A percentile compares a stretch with the other conserved stretches of the same genome.
phyloP scores from a whole-genome alignment of 805 yeast genomes.

The Komagataella mondaviorum region DNA sequence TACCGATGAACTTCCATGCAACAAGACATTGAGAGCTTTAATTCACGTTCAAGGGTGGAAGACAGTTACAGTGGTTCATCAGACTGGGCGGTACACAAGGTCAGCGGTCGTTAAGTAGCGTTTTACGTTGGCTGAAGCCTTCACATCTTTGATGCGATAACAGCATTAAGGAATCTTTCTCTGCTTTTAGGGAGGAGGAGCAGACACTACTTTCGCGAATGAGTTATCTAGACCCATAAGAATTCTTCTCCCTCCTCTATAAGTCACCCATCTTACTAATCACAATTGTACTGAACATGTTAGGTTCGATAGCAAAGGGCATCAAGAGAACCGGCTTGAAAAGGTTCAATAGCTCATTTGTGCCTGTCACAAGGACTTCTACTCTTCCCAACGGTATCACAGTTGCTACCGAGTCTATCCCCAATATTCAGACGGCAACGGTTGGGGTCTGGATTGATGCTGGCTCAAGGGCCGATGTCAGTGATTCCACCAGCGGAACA shows the following conservation, averaged over 20 bases:
- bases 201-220: neutral
- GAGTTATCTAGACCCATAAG: neutral
- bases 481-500: conserved; percentile 73
- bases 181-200: neutral
- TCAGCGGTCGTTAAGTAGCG: neutral
- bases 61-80: no score
- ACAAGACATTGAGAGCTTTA: neutral
- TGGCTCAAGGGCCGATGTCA: conserved; percentile 91
- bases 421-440: conserved; percentile 86
- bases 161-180: neutral
- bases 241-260: neutral
- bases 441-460: conserved; percentile 99
- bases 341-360: neutral
- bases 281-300: neutral
- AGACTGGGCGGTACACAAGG: neutral
- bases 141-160: neutral
- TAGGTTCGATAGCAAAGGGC: neutral
- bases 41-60: neutral
- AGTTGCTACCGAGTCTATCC: conserved; percentile 82
- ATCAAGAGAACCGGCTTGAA: neutral
- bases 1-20: neutral
- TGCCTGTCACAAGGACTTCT: conserved; percentile 37
- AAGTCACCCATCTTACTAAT: neutral
- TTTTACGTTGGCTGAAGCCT: neutral
- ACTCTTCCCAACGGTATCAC: conserved; percentile 84